phyloP scores from a whole-genome alignment of 176 grass and related monocot genomes.

The Phoenix roebelenii region DNA sequence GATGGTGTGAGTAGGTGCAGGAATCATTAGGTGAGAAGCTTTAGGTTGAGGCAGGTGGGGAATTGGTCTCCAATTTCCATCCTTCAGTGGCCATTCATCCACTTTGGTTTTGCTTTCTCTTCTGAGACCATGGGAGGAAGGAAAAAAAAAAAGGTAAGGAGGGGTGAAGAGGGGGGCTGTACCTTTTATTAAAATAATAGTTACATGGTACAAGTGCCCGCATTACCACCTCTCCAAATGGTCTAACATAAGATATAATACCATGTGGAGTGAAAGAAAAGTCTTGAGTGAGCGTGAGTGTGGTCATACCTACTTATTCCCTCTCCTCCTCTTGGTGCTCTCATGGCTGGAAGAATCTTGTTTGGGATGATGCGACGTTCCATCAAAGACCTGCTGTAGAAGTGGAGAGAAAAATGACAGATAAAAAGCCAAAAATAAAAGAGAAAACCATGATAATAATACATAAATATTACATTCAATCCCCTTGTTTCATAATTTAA shows the following conservation, averaged over 20 bases:
- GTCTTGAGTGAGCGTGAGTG: neutral
- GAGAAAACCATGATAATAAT: neutral
- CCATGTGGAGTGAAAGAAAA: neutral
- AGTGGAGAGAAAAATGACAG: neutral
- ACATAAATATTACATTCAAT: slow-evolving; percentile 3
- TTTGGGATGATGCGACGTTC: neutral
- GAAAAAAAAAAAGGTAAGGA: neutral
- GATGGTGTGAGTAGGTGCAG: slow-evolving; percentile 3
- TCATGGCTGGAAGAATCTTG: slow-evolving; percentile 10
- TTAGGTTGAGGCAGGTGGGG: slow-evolving; percentile 8
- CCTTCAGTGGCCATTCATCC: neutral
- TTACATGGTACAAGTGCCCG: neutral
- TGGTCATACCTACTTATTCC: neutral
- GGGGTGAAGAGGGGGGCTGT: neutral
- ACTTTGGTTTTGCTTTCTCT: neutral
- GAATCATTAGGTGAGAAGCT: slow-evolving; percentile 13
- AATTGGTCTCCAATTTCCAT: neutral
- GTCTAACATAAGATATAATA: neutral
- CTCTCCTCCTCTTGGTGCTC: neutral
- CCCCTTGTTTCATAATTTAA: neutral
- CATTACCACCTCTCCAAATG: neutral
- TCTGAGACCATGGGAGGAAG: neutral
- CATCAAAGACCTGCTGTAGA: neutral
- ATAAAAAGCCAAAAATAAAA: neutral
- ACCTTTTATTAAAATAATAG: neutral